Percentiles rank a stretch among this genome's conserved stretches.
Conservation (phyloP, 2,329 filamentous ascomycete genomes). For the Fragosphaeria purpurea region DNA sequence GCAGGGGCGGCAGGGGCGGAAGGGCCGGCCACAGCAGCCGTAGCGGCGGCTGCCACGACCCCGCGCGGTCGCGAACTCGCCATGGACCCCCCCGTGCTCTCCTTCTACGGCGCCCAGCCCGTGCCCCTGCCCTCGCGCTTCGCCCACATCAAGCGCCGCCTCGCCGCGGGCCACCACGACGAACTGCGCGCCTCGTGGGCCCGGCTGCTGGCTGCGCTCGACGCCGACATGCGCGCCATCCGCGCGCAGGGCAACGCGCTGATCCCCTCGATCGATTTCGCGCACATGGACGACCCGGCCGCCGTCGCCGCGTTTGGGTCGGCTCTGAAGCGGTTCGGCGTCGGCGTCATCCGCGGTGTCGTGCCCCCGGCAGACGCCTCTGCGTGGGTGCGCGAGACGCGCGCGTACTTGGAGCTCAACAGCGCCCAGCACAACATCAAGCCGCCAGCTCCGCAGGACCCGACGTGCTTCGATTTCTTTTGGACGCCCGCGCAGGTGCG, state of each 20-base stretch:
- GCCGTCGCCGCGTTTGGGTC: conserved; percentile 44
- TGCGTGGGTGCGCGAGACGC: conserved; percentile 47
- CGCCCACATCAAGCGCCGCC: conserved; percentile 43
- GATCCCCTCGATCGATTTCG: conserved; percentile 47
- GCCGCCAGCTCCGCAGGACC: conserved; percentile 50
- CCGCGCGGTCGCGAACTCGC: neutral
- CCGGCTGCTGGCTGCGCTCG: conserved; percentile 41
- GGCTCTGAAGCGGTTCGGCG: conserved; percentile 51
- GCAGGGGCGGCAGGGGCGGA: too few species aligned
- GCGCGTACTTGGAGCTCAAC: conserved; percentile 46
- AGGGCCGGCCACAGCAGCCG: too few species aligned
- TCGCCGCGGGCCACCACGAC: conserved; percentile 44
- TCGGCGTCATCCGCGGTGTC: conserved; percentile 56
- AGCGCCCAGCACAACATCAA: conserved; percentile 26
- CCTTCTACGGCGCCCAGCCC: conserved; percentile 47
- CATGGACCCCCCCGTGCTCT: conserved; percentile 42
- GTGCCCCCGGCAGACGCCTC: conserved; percentile 47
- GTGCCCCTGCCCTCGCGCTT: conserved; percentile 51
- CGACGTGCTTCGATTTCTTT: conserved; percentile 63
- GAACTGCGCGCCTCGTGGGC: conserved; percentile 45
- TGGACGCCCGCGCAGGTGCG: conserved; percentile 62
- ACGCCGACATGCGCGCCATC: conserved; percentile 31
- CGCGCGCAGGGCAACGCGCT: conserved; percentile 37
- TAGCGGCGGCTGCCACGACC: neutral
- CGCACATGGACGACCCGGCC: conserved; percentile 35